Evolutionary conservation across 1,284 basidiomycete genomes (phyloP), one percentile per base, ranked within the genome.

Genomic region (Microbotryum silenes-acaulis): DNA sequence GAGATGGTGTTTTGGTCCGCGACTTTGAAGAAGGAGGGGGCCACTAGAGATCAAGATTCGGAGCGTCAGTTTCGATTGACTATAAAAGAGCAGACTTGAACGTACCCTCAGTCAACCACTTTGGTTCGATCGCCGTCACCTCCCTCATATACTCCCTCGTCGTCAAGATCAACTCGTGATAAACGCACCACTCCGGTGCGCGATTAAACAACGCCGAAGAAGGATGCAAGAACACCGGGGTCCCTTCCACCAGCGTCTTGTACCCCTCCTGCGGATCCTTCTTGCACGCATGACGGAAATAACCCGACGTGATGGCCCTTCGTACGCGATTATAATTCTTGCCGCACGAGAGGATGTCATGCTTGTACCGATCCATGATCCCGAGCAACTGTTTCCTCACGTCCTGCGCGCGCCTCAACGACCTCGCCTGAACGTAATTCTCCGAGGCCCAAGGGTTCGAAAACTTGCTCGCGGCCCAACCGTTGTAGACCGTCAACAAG

Each of bases 361-460:
- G 93, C 73, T 94, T 96, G 70, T 79, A 88, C 83, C 96, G 82
- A 74, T 99, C 94, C 94, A 99, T 98, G 75, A 98, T 98, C 63
- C 94, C 94, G 51, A 97, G 80, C 60, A 98, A 78, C 77, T 98
- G 94, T 74, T 97, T 98, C 59, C 94, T 81, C 12, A 98, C 91
- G 79, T 98, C 94, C 76, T 97, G 92, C 5, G 93, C 96, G n/a
- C 93, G 83, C 63, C 90, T 82, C 89, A 99, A 90, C 69, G 91
- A 93, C 74, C 96, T 82, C 12, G 91, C 92, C 75, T 98, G 96
- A 54, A 98, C 92, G 73, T 92, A 98, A 76, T 98, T 98, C 76
- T 79, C 74, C 37, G 72, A 71, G 55, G 51, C 73, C 76, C 70
- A 68, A 66, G 25, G 61, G 67, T 46, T 63, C 55, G 88, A 90